Conservation (phyloP, 1,139 yeast genomes). For the Candida pseudoviswanathii region DNA sequence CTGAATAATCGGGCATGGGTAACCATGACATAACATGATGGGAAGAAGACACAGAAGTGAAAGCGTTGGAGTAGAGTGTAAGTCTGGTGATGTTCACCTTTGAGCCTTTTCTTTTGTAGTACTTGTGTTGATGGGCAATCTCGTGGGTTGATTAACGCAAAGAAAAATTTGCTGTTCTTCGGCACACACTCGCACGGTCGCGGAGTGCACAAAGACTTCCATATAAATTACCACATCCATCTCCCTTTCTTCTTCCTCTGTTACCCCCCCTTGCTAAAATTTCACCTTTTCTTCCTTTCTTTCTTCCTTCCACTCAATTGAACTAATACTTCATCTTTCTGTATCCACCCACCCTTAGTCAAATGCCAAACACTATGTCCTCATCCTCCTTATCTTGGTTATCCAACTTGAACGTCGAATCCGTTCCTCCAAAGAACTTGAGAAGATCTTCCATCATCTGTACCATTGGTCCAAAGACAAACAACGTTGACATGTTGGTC, state of each 20-base stretch:
- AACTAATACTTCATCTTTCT: not conserved
- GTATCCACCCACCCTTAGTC: not conserved
- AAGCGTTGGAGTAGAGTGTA: too few species aligned
- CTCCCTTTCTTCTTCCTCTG: not conserved
- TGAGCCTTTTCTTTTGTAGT: not conserved
- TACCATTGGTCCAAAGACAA: slow-evolving; percentile 98
- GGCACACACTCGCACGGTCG: slow-evolving; percentile 4
- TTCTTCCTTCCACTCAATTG: not conserved
- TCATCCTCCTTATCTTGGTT: slow-evolving; percentile 64
- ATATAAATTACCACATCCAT: slow-evolving; percentile 3
- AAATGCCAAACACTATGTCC: slow-evolving; percentile 22
- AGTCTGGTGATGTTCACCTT: too few species aligned
- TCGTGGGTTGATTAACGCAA: slow-evolving; percentile 2
- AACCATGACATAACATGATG: too few species aligned
- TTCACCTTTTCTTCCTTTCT: slow-evolving; percentile 5
- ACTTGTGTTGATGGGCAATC: not conserved
- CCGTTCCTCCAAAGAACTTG: slow-evolving; percentile 79
- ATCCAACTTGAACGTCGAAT: slow-evolving; percentile 73
- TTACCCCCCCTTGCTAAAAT: not conserved
- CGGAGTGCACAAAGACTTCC: slow-evolving; percentile 2
- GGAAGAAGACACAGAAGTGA: too few species aligned
- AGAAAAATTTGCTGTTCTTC: not conserved
- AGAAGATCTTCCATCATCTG: slow-evolving; percentile 98
- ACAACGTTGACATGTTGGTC: slow-evolving; percentile 80
- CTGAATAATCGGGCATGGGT: too few species aligned